These are phyloP conservation scores for Thielaviopsis euricoi DNA, from an alignment of 2,329 filamentous ascomycete species.

Conservation along the genomic window DNA sequence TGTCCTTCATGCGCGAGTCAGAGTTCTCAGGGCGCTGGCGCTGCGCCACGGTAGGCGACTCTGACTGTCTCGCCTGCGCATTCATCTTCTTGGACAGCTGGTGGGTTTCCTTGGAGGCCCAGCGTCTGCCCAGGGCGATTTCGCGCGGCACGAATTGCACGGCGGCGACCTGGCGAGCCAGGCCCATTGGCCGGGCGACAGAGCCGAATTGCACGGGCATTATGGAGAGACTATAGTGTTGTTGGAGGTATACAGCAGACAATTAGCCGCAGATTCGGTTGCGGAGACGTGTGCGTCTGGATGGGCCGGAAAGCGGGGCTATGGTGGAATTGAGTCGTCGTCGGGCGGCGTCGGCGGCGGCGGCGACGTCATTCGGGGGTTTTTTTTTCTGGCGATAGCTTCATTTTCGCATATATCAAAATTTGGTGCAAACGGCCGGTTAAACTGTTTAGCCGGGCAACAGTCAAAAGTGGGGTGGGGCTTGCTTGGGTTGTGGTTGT, in stretches of 20 bases:
- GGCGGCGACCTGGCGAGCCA: not conserved
- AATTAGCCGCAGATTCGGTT: not conserved
- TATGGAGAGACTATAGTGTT: too few relatives aligned
- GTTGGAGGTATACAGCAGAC: not conserved
- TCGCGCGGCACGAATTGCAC: not conserved
- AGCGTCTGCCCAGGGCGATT: not conserved
- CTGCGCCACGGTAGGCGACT: slow-evolving; percentile 4
- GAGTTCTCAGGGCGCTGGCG: not conserved
- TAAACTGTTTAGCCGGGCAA: slow-evolving; percentile 6
- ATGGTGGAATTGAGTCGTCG: not conserved
- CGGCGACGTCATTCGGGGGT: not conserved
- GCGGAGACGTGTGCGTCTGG: not conserved
- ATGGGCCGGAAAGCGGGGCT: not conserved
- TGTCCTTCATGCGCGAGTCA: slow-evolving; percentile 8
- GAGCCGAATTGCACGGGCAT: not conserved
- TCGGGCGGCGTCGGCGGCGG: not conserved
- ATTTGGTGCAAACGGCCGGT: slow-evolving; percentile 2
- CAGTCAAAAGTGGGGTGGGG: slow-evolving; percentile 1
- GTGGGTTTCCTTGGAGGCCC: not conserved
- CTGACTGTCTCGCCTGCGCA: slow-evolving; percentile 2
- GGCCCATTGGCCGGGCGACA: not conserved
- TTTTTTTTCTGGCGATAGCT: slow-evolving; percentile 4
- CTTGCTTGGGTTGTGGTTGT: not conserved
- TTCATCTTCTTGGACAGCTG: slow-evolving; percentile 3
- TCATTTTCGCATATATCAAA: slow-evolving; percentile 7